Evolutionary conservation across 2,329 filamentous ascomycete species (phyloP).

Genomic region (Talaromyces verruculosus): DNA sequence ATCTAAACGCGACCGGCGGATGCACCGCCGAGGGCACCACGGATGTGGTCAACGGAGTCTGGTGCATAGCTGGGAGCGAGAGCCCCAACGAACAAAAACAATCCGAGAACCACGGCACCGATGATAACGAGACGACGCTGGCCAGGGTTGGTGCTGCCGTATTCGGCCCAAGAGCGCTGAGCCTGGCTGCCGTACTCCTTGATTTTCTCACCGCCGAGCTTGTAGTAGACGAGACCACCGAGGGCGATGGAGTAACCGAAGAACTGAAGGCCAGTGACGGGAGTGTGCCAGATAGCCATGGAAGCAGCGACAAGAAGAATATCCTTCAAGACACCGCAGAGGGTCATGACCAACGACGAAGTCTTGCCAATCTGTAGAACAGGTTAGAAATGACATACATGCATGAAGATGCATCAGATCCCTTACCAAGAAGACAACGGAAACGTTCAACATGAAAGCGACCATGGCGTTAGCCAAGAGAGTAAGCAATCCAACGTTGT

Average conservation of each 20-base stretch:
- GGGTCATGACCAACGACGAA: slow-evolving; percentile 79
- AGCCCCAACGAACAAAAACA: slow-evolving; percentile 66
- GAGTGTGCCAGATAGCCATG: slow-evolving; percentile 74
- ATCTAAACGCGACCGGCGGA: slow-evolving; percentile 36
- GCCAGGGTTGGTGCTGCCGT: slow-evolving; percentile 72
- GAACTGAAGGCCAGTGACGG: slow-evolving; percentile 68
- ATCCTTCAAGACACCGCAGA: slow-evolving; percentile 84
- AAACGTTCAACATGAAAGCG: slow-evolving; percentile 78
- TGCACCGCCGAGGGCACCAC: slow-evolving; percentile 39
- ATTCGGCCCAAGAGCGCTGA: slow-evolving; percentile 79
- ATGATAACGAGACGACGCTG: slow-evolving; percentile 76
- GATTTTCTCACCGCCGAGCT: slow-evolving; percentile 73
- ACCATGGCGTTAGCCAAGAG: slow-evolving; percentile 73
- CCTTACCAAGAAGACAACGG: slow-evolving; percentile 80
- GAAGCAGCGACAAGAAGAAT: slow-evolving; percentile 77
- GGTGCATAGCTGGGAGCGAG: slow-evolving; percentile 57
- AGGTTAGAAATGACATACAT: not conserved
- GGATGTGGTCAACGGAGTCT: slow-evolving; percentile 35
- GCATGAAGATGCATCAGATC: not conserved
- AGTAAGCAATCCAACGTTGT: slow-evolving; percentile 63
- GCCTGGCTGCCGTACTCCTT: slow-evolving; percentile 74
- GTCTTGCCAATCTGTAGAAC: slow-evolving; percentile 74
- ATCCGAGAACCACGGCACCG: slow-evolving; percentile 62
- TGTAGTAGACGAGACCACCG: slow-evolving; percentile 65
- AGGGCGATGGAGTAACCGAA: slow-evolving; percentile 76